phyloP scores from a whole-genome alignment of 768 basidiomycete species.

The Collybiopsis confluens region DNA sequence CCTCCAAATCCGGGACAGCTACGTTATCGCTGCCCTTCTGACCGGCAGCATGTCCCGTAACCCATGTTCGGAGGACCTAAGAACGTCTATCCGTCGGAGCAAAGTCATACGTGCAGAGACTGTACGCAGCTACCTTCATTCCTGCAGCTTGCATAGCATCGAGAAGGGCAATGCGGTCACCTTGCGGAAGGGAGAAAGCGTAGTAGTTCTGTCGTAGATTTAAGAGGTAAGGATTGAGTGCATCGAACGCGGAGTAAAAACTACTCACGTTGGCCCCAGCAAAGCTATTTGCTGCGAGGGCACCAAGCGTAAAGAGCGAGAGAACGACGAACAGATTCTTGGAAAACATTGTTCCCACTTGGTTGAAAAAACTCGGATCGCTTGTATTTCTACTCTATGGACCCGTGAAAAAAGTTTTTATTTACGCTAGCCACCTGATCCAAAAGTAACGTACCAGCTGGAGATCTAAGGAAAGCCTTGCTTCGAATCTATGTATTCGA shows the following conservation, averaged over 20 bases:
- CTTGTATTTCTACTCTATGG: too few species aligned
- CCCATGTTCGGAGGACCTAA: conserved; percentile 24
- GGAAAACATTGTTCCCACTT: too few species aligned
- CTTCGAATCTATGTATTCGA: too few species aligned
- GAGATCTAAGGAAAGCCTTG: too few species aligned
- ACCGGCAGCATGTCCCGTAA: conserved; percentile 20
- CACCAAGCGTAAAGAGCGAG: background rate
- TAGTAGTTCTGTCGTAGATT: conserved; percentile 19
- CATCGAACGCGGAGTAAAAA: background rate
- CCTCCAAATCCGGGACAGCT: conserved; percentile 29
- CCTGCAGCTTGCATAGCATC: conserved; percentile 22
- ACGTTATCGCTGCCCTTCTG: conserved; percentile 22
- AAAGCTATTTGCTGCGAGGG: conserved; percentile 6
- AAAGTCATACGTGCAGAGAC: background rate
- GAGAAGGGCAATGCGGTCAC: conserved; percentile 17
- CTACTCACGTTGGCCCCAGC: conserved; percentile 7
- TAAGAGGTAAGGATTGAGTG: background rate
- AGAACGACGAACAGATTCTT: background rate
- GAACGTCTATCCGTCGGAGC: background rate
- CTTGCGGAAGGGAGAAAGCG: conserved; percentile 16
- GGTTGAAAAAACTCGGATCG: too few species aligned
- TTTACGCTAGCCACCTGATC: too few species aligned
- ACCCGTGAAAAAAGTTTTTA: too few species aligned
- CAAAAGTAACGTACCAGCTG: too few species aligned
- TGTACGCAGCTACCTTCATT: conserved; percentile 22